Conservation (phyloP, 2,329 filamentous ascomycete species). For the Botrytis galanthina region DNA sequence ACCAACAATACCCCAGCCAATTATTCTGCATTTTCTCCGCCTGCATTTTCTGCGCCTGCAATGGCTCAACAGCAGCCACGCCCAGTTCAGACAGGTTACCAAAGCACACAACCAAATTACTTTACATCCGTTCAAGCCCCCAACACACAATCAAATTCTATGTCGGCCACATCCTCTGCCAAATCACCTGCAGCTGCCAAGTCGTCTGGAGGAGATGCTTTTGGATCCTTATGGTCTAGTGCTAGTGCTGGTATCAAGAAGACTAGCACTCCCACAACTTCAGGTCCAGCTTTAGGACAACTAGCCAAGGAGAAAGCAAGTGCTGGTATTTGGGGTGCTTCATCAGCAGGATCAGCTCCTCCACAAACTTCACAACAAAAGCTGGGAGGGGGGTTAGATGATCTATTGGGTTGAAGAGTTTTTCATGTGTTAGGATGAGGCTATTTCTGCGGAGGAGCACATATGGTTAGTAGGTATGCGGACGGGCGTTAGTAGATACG, state of each 20-base stretch:
- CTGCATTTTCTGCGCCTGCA: conserved; percentile 55
- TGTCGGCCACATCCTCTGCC: conserved; percentile 40
- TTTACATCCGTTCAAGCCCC: conserved; percentile 74
- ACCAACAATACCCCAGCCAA: conserved; percentile 56
- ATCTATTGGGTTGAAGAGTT: conserved; percentile 44
- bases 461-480: conserved; percentile 10
- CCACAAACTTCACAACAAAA: conserved; percentile 35
- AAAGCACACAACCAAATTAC: conserved; percentile 85
- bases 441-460: background rate
- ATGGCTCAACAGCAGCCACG: conserved; percentile 44
- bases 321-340: conserved; percentile 87
- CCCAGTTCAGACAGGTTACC: conserved; percentile 61
- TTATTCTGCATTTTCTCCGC: conserved; percentile 61
- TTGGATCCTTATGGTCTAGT: conserved; percentile 76
- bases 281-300: conserved; percentile 81
- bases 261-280: conserved; percentile 54
- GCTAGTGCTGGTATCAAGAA: conserved; percentile 76
- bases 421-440: background rate
- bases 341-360: conserved; percentile 42
- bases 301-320: conserved; percentile 98
- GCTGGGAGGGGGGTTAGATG: conserved; percentile 42
- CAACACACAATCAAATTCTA: conserved; percentile 38
- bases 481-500: conserved; percentile 19
- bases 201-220: conserved; percentile 73
- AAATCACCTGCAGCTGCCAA: conserved; percentile 53